Evolutionary conservation across 225 moss, liverwort and hornwort genomes (phyloP).

Genomic region (Neckera pumila): DNA sequence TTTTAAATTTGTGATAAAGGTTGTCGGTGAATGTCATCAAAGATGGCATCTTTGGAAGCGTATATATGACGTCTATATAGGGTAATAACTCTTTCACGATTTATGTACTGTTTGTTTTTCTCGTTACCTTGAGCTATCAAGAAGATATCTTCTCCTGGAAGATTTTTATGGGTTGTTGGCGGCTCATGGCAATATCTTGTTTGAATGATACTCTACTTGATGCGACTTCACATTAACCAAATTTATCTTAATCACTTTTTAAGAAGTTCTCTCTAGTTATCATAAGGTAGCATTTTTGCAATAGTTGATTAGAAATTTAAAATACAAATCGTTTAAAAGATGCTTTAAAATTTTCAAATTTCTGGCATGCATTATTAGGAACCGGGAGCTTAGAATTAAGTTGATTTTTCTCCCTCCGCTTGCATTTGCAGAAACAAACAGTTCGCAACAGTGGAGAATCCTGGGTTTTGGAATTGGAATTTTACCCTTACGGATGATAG

Average conservation of each 20-base stretch:
- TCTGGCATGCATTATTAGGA: neutral
- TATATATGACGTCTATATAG: slow-evolving; percentile 84
- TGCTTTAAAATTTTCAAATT: neutral
- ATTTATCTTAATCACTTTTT: neutral
- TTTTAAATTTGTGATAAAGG: slow-evolving; percentile 28
- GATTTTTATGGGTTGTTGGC: neutral
- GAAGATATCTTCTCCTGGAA: neutral
- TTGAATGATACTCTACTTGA: neutral
- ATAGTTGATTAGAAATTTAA: neutral
- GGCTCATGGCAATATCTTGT: neutral
- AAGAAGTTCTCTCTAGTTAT: neutral
- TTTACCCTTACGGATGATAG: slow-evolving; percentile 58
- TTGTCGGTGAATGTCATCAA: slow-evolving; percentile 78
- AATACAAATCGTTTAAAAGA: neutral
- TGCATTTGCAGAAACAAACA: slow-evolving; percentile 48
- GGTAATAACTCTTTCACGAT: slow-evolving; percentile 23
- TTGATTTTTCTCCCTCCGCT: neutral
- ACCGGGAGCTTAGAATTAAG: neutral
- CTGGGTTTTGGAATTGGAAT: slow-evolving; percentile 94
- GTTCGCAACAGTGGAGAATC: slow-evolving; percentile 85
- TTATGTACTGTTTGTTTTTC: neutral
- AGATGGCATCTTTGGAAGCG: slow-evolving; percentile 99
- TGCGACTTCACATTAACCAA: neutral
- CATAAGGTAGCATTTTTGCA: neutral
- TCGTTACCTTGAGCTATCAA: neutral